Base-by-base conservation (phyloP, 163 green algal genomes). In the Dunaliella salina region DNA sequence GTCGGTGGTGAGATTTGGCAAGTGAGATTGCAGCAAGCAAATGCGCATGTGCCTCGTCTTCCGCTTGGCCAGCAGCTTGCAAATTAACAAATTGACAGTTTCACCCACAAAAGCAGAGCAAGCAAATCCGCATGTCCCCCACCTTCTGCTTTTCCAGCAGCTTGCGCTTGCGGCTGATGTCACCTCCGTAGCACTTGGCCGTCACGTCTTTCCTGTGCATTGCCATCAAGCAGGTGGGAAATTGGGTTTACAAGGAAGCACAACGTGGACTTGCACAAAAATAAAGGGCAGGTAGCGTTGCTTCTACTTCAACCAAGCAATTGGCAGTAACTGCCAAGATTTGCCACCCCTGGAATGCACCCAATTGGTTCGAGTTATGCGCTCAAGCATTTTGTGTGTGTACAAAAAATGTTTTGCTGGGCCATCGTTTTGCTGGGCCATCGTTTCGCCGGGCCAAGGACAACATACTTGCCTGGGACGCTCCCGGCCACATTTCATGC, bases 21-120 rank as follows among this genome's bases (percentile, higher is more conserved):
- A n/a, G n/a, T n/a, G n/a, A n/a, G n/a, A n/a, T 15, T 50, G 40
- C 40, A 50, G 40, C 40, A 50, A 50, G 40, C 40, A 50, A 8
- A 50, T 15, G 3, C 79, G 50, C 33, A 86, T n/a, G n/a, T n/a
- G n/a, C n/a, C n/a, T n/a, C n/a, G n/a, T 80, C 84, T 98, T 98
- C 88, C 99, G 97, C 92, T 98, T 98, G 84, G 98, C 94, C 34
- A 99, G 90, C 83, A 99, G 93, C 92, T 99, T 99, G 46, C 93
- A n/a, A n/a, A n/a, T n/a, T n/a, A n/a, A n/a, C n/a, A n/a, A n/a
- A n/a, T n/a, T n/a, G n/a, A n/a, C n/a, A n/a, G n/a, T n/a, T n/a
- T n/a, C n/a, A n/a, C n/a, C n/a, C n/a, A n/a, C n/a, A n/a, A n/a
- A n/a, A n/a, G 29, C 78, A 82, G 45, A 5, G n/a, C n/a, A 34